These are phyloP conservation scores for Coemansia sp. DNA, from an alignment of 192 early-diverging fungal species.

Conservation along the genomic window DNA sequence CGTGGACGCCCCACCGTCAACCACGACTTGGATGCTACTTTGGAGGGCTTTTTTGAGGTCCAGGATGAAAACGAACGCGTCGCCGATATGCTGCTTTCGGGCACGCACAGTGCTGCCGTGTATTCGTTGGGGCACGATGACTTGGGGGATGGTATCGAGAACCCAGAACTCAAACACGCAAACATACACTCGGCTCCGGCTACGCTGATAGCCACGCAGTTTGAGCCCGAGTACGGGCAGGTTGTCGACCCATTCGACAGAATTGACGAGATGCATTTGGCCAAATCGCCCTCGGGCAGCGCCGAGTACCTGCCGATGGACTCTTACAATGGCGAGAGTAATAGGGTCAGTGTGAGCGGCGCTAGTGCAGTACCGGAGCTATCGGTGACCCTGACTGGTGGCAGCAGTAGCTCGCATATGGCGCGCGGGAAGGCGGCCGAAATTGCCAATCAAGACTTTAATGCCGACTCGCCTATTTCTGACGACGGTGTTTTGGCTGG, in stretches of 20 bases:
- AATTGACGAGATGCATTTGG: constrained; percentile 45
- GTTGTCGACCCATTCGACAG: constrained; percentile 46
- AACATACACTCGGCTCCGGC: constrained; percentile 33
- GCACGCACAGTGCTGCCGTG: constrained; percentile 8
- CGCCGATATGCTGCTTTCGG: constrained; percentile 37
- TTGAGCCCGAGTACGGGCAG: constrained; percentile 14
- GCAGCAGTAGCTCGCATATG: not conserved
- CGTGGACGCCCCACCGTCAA: constrained; percentile 29
- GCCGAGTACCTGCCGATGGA: constrained; percentile 52
- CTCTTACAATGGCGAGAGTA: constrained; percentile 19
- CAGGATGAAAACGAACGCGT: constrained; percentile 44
- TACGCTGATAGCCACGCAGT: constrained; percentile 35
- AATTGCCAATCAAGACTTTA: not conserved
- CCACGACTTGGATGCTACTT: constrained; percentile 46
- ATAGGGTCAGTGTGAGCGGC: not conserved
- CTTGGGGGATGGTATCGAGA: not conserved
- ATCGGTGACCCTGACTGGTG: not conserved
- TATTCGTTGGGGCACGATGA: not conserved
- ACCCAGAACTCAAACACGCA: constrained; percentile 41
- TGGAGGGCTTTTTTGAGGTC: constrained; percentile 48
- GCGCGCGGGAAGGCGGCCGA: constrained; percentile 1
- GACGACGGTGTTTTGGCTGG: constrained; percentile 27
- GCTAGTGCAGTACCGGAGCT: not conserved
- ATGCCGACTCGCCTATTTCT: constrained; percentile 9
- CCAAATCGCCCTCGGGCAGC: constrained; percentile 36